A percentile compares a stretch with the other conserved stretches of the same genome.
These are phyloP conservation scores for Spinacia oleracea DNA, from an alignment of 179 eudicot genomes.

Conservation along the genomic window DNA sequence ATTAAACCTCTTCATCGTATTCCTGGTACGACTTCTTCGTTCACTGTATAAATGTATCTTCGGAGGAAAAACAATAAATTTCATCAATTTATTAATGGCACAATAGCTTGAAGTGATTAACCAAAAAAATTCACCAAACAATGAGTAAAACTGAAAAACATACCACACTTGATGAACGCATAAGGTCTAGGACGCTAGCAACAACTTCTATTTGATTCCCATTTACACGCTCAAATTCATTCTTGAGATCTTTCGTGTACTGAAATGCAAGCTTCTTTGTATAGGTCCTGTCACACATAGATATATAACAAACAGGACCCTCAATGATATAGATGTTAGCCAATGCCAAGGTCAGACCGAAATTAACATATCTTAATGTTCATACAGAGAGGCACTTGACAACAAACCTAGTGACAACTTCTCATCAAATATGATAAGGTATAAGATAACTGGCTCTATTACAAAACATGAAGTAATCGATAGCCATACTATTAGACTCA, in stretches of 20 bases:
- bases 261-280: slow-evolving; percentile 99
- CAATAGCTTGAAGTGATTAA: no score
- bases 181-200: slow-evolving; percentile 98
- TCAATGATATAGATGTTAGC: slow-evolving; percentile 81
- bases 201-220: slow-evolving; percentile 96
- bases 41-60: no score
- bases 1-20: no score
- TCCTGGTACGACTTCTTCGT: no score
- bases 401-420: no score
- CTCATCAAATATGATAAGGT: no score
- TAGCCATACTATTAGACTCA: no score
- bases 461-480: no score
- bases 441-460: no score
- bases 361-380: slow-evolving; percentile 14
- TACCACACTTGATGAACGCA: slow-evolving; percentile 97
- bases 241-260: slow-evolving; percentile 90
- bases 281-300: slow-evolving; percentile 95
- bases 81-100: no score
- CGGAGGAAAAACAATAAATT: no score
- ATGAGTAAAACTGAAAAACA: slow-evolving; percentile 1
- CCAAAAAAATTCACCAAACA: background rate
- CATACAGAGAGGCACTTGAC: no score
- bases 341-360: slow-evolving; percentile 48
- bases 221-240: slow-evolving; percentile 90
- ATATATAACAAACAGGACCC: slow-evolving; percentile 90